Evolutionary conservation across 1,139 yeast species (phyloP).

Genomic region (Suhomyces panamericanus): DNA sequence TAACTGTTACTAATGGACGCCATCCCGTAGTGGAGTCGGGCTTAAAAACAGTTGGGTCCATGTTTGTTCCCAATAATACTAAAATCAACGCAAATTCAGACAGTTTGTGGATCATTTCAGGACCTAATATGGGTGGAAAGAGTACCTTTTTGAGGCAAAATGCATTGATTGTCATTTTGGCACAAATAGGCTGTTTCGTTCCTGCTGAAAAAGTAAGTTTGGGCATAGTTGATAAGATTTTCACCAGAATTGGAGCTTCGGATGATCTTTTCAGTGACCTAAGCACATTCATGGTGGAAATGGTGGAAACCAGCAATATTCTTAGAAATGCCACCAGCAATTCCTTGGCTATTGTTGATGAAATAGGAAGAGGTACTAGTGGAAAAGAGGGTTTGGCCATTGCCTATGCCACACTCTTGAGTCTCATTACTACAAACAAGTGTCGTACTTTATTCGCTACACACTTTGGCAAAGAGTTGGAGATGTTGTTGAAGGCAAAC

Average conservation of each 20-base stretch:
- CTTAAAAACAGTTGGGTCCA: conserved; percentile 45
- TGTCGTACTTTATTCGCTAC: conserved; percentile 90
- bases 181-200: conserved; percentile 87
- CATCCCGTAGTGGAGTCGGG: conserved; percentile 91
- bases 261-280: conserved; percentile 85
- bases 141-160: conserved; percentile 87
- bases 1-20: conserved; percentile 63
- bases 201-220: conserved; percentile 75
- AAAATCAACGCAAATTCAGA: conserved; percentile 26
- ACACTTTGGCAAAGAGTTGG: conserved; percentile 78
- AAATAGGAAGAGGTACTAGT: conserved; percentile 95
- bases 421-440: conserved; percentile 54
- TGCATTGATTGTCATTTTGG: conserved; percentile 79
- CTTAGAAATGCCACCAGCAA: conserved; percentile 69
- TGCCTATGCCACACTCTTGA: conserved; percentile 76
- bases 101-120: conserved; percentile 74
- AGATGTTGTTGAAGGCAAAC: conserved; percentile 28
- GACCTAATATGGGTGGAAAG: conserved; percentile 98
- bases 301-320: conserved; percentile 90
- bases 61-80: conserved; percentile 65
- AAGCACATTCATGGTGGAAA: conserved; percentile 96
- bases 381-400: conserved; percentile 86
- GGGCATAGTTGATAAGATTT: conserved; percentile 82
- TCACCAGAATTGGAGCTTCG: conserved; percentile 88
- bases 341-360: conserved; percentile 89